Evolutionary conservation across 2,329 filamentous ascomycete species (phyloP).

Genomic region (Pestalotiopsis sp.): DNA sequence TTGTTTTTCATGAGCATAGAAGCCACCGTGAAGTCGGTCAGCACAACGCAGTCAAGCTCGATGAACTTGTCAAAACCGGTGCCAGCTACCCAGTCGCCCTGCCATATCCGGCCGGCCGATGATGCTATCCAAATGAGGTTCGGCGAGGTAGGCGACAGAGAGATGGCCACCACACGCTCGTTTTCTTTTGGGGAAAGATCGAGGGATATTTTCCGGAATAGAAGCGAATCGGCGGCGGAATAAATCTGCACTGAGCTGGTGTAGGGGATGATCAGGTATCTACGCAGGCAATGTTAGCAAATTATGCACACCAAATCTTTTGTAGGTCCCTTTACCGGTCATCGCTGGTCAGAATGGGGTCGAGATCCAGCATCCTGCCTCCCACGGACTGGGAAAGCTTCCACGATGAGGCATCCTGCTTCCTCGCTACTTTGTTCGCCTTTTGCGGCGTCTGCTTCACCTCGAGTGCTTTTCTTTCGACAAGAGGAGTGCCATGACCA

Average conservation of each 20-base stretch:
- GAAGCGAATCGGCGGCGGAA: constrained; percentile 77
- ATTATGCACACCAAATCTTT: background rate
- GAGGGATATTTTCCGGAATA: constrained; percentile 71
- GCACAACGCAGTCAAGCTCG: constrained; percentile 42
- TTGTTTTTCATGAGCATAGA: constrained; percentile 37
- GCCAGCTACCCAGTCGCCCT: constrained; percentile 60
- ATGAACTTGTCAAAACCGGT: constrained; percentile 44
- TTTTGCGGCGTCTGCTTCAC: constrained; percentile 12
- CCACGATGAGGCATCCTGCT: constrained; percentile 43
- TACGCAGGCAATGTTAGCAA: constrained; percentile 38
- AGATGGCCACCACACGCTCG: constrained; percentile 45
- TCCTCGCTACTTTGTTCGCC: constrained; percentile 13
- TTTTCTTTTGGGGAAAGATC: constrained; percentile 32
- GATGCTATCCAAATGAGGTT: constrained; percentile 63
- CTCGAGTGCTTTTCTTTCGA: constrained; percentile 13
- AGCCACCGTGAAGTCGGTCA: constrained; percentile 49
- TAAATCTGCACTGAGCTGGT: constrained; percentile 79
- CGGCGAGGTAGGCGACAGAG: constrained; percentile 43
- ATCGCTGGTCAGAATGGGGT: constrained; percentile 63
- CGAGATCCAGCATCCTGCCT: constrained; percentile 65
- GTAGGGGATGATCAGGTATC: constrained; percentile 76
- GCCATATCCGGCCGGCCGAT: constrained; percentile 58
- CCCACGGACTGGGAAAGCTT: constrained; percentile 66
- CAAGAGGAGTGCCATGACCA: background rate
- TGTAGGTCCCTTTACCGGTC: constrained; percentile 53